Evolutionary conservation across 495 filamentous ascomycete genomes (phyloP), one percentile per base, ranked within the genome.

Genomic region (Aspergillus diversus): DNA sequence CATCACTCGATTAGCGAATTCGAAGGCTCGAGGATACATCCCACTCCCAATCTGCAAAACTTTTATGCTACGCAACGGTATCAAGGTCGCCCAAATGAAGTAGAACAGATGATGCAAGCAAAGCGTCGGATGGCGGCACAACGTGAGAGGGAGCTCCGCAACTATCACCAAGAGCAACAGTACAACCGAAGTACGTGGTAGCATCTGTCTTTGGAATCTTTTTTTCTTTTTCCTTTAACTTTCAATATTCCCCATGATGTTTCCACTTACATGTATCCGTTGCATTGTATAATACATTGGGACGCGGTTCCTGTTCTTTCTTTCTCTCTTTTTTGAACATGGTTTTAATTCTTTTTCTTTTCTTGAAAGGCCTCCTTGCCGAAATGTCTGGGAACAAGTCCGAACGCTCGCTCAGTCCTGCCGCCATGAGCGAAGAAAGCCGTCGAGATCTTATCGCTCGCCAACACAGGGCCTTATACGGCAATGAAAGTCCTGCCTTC

Each of bases 141-240:
- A 80, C 91, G 95, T 79, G 95, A 99, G 84, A 90, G 96, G 78
- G 95, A 99, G 83, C 87, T 99, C 78, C 92, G 95, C 79, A 99
- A 99, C 80, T 98, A 97, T 83, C 95, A 99, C 80, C 95, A 97
- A 82, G 95, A 99, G 84, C 95, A 99, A 85, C 95, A 99, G 87
- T 98, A 96, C 84, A 96, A 97, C 81, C 89, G 94, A 89, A 97
- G 95, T 99, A 84, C 76, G 85, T 85, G 80, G 78, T 80, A 84
- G 79, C 74, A 70, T 80, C 67, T 73, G 64, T 68, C 65, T 70
- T 73, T 72, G 63, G 68, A 62, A 57, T 52, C 54, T 70, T 68
- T 67, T 66, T 66, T 64, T 68, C 64, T 64, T 61, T 66, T 62
- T 66, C 52, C 57, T 71, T 65, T 66, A 50, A 57, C 53, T 49